Conservation (phyloP, 225 moss, liverwort and hornwort genomes). For the Lunularia cruciata region DNA sequence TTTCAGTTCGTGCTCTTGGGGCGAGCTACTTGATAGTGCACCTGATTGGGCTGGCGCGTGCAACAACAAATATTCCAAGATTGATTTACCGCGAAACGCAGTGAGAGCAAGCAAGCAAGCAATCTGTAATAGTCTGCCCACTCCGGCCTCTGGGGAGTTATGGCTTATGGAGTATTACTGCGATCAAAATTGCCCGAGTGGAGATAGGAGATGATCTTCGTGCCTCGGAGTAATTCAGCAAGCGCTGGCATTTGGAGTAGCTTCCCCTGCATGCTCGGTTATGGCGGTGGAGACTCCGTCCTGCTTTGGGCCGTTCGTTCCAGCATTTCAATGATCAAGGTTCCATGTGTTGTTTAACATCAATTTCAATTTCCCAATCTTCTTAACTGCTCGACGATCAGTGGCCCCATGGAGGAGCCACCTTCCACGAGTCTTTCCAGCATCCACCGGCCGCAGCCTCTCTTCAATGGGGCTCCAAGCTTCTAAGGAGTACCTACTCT, state of each 20-base stretch:
- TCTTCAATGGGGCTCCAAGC: slow-evolving; percentile 4
- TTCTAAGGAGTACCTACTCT: slow-evolving; percentile 7
- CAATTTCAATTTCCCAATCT: too few species aligned
- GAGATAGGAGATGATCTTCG: not conserved
- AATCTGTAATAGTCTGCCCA: not conserved
- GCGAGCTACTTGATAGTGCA: not conserved
- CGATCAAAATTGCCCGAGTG: not conserved
- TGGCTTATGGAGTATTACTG: slow-evolving; percentile 1
- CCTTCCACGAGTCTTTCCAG: not conserved
- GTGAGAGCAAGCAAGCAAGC: not conserved
- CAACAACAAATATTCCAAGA: not conserved
- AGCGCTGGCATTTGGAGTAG: not conserved
- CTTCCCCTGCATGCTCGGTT: not conserved
- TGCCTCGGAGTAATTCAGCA: not conserved
- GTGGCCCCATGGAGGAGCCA: not conserved
- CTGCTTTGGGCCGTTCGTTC: not conserved
- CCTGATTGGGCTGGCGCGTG: slow-evolving; percentile 2
- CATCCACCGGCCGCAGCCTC: not conserved
- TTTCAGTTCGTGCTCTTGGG: not conserved
- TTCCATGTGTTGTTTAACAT: not conserved
- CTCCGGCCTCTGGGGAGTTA: not conserved
- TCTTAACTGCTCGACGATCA: slow-evolving; percentile 1
- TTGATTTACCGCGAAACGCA: not conserved
- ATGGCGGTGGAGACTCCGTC: not conserved
- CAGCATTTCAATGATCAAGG: not conserved